A percentile compares a stretch with the other conserved stretches of the same genome.
Conservation (phyloP, 306 rosid genomes). For the Phaseolus lunatus region DNA sequence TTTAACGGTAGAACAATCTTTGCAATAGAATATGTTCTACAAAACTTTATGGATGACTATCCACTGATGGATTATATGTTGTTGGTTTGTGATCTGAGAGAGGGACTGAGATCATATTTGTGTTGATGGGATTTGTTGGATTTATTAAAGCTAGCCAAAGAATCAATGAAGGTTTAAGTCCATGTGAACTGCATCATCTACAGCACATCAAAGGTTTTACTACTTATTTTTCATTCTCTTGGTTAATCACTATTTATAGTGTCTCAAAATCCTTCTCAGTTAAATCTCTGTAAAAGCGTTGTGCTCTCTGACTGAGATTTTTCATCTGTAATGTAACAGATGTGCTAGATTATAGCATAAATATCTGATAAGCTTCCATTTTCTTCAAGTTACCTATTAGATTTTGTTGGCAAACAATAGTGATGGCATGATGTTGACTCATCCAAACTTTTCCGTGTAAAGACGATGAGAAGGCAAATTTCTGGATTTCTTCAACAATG, state of each 20-base stretch:
- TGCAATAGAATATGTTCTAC: no score
- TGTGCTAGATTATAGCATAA: background rate
- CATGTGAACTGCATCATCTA: background rate
- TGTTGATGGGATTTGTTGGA: slow-evolving; percentile 5
- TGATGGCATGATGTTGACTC: slow-evolving; percentile 15
- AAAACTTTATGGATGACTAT: no score
- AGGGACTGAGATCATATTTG: background rate
- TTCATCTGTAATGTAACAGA: background rate
- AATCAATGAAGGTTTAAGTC: background rate
- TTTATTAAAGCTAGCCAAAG: background rate
- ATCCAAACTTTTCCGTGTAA: background rate
- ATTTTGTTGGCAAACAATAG: background rate
- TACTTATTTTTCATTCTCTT: background rate
- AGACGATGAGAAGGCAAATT: background rate
- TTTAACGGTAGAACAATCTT: no score
- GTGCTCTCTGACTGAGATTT: background rate
- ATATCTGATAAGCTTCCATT: background rate
- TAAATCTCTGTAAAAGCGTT: background rate
- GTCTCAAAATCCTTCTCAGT: background rate
- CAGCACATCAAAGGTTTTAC: background rate
- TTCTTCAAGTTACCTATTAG: background rate
- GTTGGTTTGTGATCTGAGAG: background rate
- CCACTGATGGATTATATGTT: background rate
- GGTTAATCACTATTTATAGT: background rate
- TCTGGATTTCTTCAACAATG: slow-evolving; percentile 30